Base-by-base conservation (phyloP, 2,329 filamentous ascomycete species). In the Hypoxylon rubiginosum region DNA sequence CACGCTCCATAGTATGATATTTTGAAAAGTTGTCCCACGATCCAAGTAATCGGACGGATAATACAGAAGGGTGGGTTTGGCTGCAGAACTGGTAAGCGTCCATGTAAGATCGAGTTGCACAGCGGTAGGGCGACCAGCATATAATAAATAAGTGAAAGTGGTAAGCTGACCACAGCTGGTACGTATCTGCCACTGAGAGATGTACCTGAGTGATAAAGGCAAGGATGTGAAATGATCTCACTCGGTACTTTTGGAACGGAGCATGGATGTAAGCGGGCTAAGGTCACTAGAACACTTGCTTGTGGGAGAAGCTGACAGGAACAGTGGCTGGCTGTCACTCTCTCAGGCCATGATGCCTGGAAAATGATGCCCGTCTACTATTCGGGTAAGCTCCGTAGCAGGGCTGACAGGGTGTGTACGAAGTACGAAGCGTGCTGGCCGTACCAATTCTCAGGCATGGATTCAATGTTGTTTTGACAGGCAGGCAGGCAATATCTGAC, bases 1-100 rank as follows among this genome's bases (percentile, higher is more conserved):
- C 95, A 73, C 90, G 88, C 77, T 95, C 89, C 90, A 98, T 94
- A 49, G 83, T 83, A 83, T 97, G 95, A 53, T 88, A 83, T 75
- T 86, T 89, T 66, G 86, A 84, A 81, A 97, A 97, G 82, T 97
- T 97, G 82, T 97, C 94, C 95, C 95, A 98, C 69, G 94, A 97
- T 68, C 95, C 95, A 73, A 96, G 85, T 49, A 97, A 86, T 75
- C 92, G 89, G 71, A 97, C 92, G 48, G 90, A 91, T 68, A 85
- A 84, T 68, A 89, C 85, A 55, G 86, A 84, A 69, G 86, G 84
- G 71, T 85, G 78, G 58, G 88, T 89, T 80, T 87, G 84, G 75
- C 88, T 91, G 76, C 61, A 63, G 50, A 62, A 13, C 24, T 61
- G 60, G 70, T 78, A 61, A 77, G 75, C 62, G 73, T 68, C 52